Conservation (phyloP, 768 basidiomycete species). For the Collybiopsis confluens region DNA sequence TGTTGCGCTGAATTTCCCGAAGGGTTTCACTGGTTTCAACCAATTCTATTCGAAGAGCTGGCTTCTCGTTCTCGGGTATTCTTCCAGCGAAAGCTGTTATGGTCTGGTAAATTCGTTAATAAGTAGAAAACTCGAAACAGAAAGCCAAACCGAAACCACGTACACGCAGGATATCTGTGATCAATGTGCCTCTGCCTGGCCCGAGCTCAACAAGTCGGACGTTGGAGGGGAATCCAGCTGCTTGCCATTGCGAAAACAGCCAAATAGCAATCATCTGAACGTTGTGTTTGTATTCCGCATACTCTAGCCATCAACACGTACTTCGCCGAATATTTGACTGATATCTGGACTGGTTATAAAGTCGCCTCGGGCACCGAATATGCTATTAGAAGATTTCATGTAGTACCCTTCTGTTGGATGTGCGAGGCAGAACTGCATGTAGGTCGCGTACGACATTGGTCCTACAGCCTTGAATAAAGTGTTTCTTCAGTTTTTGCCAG, state of each 20-base stretch:
- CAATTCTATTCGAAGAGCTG: constrained; percentile 54
- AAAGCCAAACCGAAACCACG: constrained; percentile 21
- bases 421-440: constrained; percentile 88
- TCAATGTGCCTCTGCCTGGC: constrained; percentile 89
- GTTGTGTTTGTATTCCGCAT: constrained; percentile 4
- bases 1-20: constrained; percentile 55
- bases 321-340: constrained; percentile 95
- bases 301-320: constrained; percentile 28
- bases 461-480: constrained; percentile 64
- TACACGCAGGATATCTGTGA: constrained; percentile 86
- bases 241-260: constrained; percentile 74
- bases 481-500: neutral
- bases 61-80: neutral
- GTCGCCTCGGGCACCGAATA: constrained; percentile 87
- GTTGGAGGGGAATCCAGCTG: constrained; percentile 38
- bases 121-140: neutral
- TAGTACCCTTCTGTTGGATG: constrained; percentile 95
- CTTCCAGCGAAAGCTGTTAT: neutral
- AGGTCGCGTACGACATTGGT: constrained; percentile 81
- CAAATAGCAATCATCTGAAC: constrained; percentile 82
- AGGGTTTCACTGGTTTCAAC: constrained; percentile 78
- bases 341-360: constrained; percentile 98
- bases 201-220: constrained; percentile 88
- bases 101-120: neutral
- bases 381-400: constrained; percentile 63